Conservation (phyloP, 2,329 filamentous ascomycete species). For the Cordyceps fumosorosea region DNA sequence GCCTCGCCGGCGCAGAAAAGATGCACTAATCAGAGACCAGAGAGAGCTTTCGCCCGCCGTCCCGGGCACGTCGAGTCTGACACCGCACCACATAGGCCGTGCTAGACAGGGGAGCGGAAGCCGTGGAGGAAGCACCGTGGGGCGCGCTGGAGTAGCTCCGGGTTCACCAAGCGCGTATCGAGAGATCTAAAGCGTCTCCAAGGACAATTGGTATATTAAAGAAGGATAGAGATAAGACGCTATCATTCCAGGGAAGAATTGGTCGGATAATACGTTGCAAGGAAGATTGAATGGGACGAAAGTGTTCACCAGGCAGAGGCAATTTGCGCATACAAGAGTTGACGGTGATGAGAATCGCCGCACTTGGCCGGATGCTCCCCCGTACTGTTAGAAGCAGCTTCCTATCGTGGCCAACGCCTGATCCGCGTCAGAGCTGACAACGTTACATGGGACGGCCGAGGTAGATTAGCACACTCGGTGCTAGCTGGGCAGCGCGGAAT, state of each 20-base stretch:
- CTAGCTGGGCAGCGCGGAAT: neutral
- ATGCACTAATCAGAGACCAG: conserved; percentile 4
- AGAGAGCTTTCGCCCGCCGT: neutral
- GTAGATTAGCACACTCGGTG: neutral
- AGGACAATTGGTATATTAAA: too few relatives aligned
- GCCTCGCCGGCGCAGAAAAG: conserved; percentile 1
- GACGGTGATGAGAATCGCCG: neutral
- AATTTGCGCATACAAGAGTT: neutral
- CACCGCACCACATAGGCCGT: neutral
- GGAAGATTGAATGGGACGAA: neutral
- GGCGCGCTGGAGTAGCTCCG: neutral
- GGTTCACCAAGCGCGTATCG: neutral
- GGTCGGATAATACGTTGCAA: neutral
- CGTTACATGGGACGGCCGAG: conserved; percentile 6
- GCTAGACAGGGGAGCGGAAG: neutral
- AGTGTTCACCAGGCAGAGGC: neutral
- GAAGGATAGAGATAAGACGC: neutral
- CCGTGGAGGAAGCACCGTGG: neutral
- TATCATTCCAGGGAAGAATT: neutral
- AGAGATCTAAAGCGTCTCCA: neutral
- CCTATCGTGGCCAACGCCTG: neutral
- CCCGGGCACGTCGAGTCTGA: neutral
- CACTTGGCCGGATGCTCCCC: neutral
- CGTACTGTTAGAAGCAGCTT: neutral
- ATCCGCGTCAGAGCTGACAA: neutral